Evolutionary conservation across 345 rosid species (phyloP), one percentile per base, ranked within the genome.

Genomic region (thale cress (Arabidopsis thaliana)): DNA sequence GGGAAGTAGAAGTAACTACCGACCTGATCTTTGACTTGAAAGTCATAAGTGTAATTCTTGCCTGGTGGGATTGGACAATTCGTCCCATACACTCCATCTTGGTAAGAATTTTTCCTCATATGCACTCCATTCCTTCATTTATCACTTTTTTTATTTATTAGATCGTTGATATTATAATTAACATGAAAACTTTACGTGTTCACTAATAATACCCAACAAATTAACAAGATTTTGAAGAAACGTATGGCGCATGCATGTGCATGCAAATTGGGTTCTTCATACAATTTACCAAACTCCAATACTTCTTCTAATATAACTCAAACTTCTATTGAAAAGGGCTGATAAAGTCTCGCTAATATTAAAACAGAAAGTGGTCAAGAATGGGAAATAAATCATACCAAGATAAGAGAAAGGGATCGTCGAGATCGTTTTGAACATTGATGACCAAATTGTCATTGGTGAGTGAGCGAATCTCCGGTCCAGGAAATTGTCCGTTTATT

Each of bases 11-110:
- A 93, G 85, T 82, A 93, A 80, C 89, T 89, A 12, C 96, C 98
- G 14, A 93, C 91, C 62, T 94, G 97, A 53, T 94, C 98, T 76
- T 90, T 94, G n/a, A 87, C 83, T 76, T 94, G 98, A 45, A 94
- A 66, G 44, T 67, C 78, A 81, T 91, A 94, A 4, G 97, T 94
- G 81, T 83, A 94, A 81, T 91, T 94, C 76, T 81, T 79, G 2
- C 96, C 96, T 0, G 98, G 95, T 13, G 96, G 97, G 77, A 94
- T 94, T 22, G 97, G 98, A 38, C 98, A 94, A 45, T 95, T 91
- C 12, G 97, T 94, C 23, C 98, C 97, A 42, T 71, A 85, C 13
- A 94, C 92, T 70, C 98, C 98, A 64, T 94, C 98, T 69, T 83
- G 78, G 28, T 32, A 94, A 8, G 98, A 94, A 60, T 94, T 94